Percentiles rank a stretch among this genome's conserved stretches.
These are phyloP conservation scores for Paramecium caudatum DNA, from an alignment of 73 alveolate genomes.

Conservation along the genomic window DNA sequence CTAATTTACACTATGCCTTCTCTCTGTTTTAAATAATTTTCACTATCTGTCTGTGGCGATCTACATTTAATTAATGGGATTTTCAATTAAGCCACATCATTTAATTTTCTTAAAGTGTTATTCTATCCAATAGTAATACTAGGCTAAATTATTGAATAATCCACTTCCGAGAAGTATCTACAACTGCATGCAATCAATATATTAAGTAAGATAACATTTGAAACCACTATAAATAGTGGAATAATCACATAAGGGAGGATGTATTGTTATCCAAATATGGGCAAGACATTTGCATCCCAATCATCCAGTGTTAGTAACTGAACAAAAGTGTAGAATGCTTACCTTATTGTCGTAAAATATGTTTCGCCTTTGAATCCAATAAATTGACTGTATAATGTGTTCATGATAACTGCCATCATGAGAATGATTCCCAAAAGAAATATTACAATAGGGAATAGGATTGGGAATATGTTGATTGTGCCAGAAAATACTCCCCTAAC, in stretches of 20 bases:
- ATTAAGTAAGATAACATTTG: conserved; percentile 47
- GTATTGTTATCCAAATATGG: background rate
- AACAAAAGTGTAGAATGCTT: conserved; percentile 55
- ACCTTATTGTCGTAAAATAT: background rate
- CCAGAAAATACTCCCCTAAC: conserved; percentile 65
- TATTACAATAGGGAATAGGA: background rate
- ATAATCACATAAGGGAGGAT: conserved; percentile 10
- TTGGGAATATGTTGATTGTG: conserved; percentile 21
- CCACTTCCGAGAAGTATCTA: conserved; percentile 38
- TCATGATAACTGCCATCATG: background rate
- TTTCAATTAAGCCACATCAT: background rate
- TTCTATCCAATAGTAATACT: background rate
- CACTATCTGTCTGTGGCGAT: background rate
- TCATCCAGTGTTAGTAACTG: conserved; percentile 56
- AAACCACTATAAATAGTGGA: conserved; percentile 18
- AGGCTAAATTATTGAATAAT: background rate
- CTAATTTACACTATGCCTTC: conserved; percentile 9
- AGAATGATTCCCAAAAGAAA: background rate
- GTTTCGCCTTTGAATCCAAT: conserved; percentile 59
- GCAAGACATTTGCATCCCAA: conserved; percentile 62
- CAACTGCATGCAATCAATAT: conserved; percentile 66
- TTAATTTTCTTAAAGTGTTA: conserved; percentile 2
- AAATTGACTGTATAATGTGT: background rate
- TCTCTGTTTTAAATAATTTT: background rate
- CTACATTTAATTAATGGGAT: background rate